Evolutionary conservation across 768 basidiomycete species (phyloP), one percentile per base, ranked within the genome.

Genomic region (Chiua virens): DNA sequence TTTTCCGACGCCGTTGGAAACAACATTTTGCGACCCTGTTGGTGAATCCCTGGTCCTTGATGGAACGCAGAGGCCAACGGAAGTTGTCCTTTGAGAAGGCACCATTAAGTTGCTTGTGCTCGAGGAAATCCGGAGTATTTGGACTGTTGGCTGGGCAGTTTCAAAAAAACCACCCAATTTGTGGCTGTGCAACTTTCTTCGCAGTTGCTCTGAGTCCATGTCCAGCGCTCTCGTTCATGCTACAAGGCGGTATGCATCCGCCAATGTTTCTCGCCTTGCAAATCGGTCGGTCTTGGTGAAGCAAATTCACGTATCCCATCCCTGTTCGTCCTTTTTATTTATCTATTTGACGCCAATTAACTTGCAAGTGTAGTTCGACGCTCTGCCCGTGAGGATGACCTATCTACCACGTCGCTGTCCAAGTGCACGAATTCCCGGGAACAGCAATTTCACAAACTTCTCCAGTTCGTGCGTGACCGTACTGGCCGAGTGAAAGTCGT

Each of bases 401-500:
- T 65, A 20, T 13, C 50, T 1, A 13, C 42, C 13, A 20, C 34
- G 8, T 35, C 53, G 15, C 28, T 25, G 7, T 10, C 27, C 32
- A 49, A 45, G 13, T 46, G 38, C 25, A 30, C 47, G 13, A 37
- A 38, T 37, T 3, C 42, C 5, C 60, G 67, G 11, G 69, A 63
- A 45, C 45, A 42, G 36, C 50, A 63, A 21, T 69, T 69, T 11
- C 20, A 55, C 6, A 25, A 61, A 13, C 56, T 56, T 5, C 47
- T 69, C 2, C 52, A 69, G 51, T 69, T 67, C 27, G 59, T 69
- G 27, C 52, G 47, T 22, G 59, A 70, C 39, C 66, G 64, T 17
- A 67, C 63, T 1, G 69, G 67, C 20, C 58, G 59, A 22, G 47
- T 57, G n/a, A 71, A 60, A 21, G 58, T 59, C 21, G 48, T 65